phyloP scores from a whole-genome alignment of 129 eudicot species.

The Arctium lappa region DNA sequence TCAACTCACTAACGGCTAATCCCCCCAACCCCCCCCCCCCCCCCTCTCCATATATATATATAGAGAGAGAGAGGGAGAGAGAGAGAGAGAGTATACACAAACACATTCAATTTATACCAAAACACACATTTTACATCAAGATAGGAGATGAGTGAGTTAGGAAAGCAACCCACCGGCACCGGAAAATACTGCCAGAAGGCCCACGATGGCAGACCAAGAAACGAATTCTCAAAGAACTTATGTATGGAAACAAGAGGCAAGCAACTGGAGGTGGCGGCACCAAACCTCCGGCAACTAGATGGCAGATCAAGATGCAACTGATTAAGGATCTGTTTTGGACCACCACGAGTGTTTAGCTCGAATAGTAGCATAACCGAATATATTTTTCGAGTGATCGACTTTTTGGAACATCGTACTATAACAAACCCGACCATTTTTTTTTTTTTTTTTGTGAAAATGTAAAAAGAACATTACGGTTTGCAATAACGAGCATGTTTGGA shows the following conservation, averaged over 20 bases:
- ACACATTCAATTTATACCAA: neutral
- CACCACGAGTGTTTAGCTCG: neutral
- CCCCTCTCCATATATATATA: neutral
- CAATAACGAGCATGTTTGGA: neutral
- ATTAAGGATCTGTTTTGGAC: neutral
- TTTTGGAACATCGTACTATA: neutral
- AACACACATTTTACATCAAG: neutral
- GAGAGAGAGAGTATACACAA: neutral
- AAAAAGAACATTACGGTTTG: neutral
- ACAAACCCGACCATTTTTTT: neutral
- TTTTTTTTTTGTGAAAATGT: neutral
- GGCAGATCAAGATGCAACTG: slow-evolving; percentile 17
- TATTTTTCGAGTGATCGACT: neutral
- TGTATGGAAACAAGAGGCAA: slow-evolving; percentile 14
- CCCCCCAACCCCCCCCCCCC: too few relatives aligned
- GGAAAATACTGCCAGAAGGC: slow-evolving; percentile 14
- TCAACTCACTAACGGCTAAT: neutral
- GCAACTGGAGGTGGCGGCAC: neutral
- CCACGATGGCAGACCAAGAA: slow-evolving; percentile 17
- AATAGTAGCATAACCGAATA: neutral
- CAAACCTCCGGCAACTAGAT: slow-evolving; percentile 1
- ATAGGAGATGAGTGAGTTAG: slow-evolving; percentile 9
- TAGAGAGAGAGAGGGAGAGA: neutral
- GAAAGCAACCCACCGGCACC: slow-evolving; percentile 17
- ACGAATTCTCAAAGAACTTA: slow-evolving; percentile 12